Conservation (phyloP, 2,329 filamentous ascomycete species). For the Colletotrichum lindemuthianum region DNA sequence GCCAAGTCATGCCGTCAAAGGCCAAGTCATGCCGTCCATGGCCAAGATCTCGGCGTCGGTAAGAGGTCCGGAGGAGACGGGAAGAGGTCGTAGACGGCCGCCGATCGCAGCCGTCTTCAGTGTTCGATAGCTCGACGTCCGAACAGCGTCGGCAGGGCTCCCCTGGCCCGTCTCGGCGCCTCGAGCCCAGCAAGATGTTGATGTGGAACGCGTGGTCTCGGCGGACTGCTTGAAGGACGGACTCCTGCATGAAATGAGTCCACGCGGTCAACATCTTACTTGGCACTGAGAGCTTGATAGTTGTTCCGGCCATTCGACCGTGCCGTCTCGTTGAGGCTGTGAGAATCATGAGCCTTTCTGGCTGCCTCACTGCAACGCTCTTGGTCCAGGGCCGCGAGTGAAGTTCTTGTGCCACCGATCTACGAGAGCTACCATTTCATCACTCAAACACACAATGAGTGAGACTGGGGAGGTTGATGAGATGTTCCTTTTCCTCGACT, state of each 20-base stretch:
- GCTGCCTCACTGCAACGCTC: too few relatives aligned
- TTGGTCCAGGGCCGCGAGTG: too few relatives aligned
- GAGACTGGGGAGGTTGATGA: too few relatives aligned
- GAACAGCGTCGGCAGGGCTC: conserved; percentile 22
- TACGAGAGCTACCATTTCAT: too few relatives aligned
- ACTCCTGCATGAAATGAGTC: neutral
- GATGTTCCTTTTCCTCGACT: too few relatives aligned
- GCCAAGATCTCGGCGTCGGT: conserved; percentile 26
- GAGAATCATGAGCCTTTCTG: too few relatives aligned
- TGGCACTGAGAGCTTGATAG: too few relatives aligned
- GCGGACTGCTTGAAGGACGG: too few relatives aligned
- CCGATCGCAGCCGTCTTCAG: conserved; percentile 29
- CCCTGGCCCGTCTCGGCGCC: conserved; percentile 22
- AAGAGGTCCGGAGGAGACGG: neutral
- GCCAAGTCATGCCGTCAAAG: conserved; percentile 16
- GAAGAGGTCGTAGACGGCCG: neutral
- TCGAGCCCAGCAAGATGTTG: neutral
- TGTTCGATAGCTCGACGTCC: conserved; percentile 12
- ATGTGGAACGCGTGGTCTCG: neutral
- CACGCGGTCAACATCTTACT: too few relatives aligned
- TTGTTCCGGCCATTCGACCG: too few relatives aligned
- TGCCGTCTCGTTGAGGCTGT: too few relatives aligned
- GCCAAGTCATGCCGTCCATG: conserved; percentile 17
- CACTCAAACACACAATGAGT: too few relatives aligned
- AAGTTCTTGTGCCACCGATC: rapidly evolving